Evolutionary conservation across 352 stramenopile species (phyloP).

Genomic region (Globisporangium solare): DNA sequence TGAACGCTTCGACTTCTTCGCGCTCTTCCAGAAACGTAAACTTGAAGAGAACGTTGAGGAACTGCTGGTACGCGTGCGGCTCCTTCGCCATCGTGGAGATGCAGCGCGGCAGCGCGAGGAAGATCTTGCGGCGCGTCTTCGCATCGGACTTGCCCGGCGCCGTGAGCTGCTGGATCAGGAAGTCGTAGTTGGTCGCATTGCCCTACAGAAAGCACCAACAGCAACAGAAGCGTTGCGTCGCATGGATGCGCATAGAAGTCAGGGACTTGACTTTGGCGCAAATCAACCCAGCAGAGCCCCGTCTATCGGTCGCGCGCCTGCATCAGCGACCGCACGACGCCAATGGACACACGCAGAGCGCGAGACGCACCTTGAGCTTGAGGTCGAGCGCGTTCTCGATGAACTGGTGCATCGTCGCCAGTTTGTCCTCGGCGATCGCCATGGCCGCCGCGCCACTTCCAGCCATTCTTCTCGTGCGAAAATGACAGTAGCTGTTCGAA

Average conservation of each 20-base stretch:
- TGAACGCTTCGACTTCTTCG: constrained; percentile 65
- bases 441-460: constrained; percentile 12
- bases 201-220: constrained; percentile 26
- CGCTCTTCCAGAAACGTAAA: constrained; percentile 60
- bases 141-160: constrained; percentile 27
- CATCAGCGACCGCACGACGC: no score
- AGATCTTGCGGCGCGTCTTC: constrained; percentile 64
- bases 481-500: neutral
- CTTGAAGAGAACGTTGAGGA: constrained; percentile 82
- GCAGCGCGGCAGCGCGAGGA: constrained; percentile 61
- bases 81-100: constrained; percentile 76
- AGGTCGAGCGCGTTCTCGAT: constrained; percentile 82
- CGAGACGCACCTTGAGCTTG: constrained; percentile 54
- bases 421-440: constrained; percentile 39
- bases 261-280: no score
- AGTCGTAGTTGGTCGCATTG: constrained; percentile 79
- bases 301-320: no score
- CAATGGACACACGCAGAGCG: no score
- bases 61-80: constrained; percentile 54
- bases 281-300: neutral
- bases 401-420: constrained; percentile 72
- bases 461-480: constrained; percentile 14
- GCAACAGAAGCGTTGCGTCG: neutral
- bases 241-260: no score
- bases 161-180: constrained; percentile 62